Conservation (phyloP, 192 early-diverging fungal genomes). For the Globomyces pollinis-pini region DNA sequence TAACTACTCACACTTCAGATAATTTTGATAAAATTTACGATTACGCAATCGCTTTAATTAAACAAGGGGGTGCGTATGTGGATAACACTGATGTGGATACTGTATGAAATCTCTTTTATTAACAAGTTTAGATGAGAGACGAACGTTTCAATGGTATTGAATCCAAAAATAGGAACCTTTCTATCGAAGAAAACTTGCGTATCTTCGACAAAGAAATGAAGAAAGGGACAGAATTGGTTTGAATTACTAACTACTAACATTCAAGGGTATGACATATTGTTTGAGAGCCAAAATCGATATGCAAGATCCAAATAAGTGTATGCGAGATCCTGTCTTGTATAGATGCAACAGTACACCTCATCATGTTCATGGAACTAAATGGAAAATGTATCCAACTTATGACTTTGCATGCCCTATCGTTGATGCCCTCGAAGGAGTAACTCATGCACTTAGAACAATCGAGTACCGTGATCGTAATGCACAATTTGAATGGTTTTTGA, state of each 20-base stretch:
- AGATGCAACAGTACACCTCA: slow-evolving; percentile 86
- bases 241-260: background rate
- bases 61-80: slow-evolving; percentile 82
- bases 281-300: slow-evolving; percentile 94
- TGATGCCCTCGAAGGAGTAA: slow-evolving; percentile 93
- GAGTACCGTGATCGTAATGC: slow-evolving; percentile 98
- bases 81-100: slow-evolving; percentile 81
- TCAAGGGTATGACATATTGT: slow-evolving; percentile 66
- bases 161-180: slow-evolving; percentile 71
- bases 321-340: slow-evolving; percentile 97
- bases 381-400: slow-evolving; percentile 98
- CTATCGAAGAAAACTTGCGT: slow-evolving; percentile 84
- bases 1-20: slow-evolving; percentile 84
- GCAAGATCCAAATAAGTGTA: slow-evolving; percentile 76
- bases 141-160: slow-evolving; percentile 78
- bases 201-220: slow-evolving; percentile 93
- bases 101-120: slow-evolving; percentile 27
- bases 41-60: slow-evolving; percentile 76
- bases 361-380: slow-evolving; percentile 80
- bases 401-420: slow-evolving; percentile 98
- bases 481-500: slow-evolving; percentile 95
- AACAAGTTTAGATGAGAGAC: slow-evolving; percentile 68
- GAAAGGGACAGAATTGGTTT: slow-evolving; percentile 55
- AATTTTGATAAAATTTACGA: slow-evolving; percentile 84
- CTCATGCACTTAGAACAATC: slow-evolving; percentile 92